These are phyloP conservation scores for Lactarius tabidus DNA, from an alignment of 768 basidiomycete species.

Conservation along the genomic window DNA sequence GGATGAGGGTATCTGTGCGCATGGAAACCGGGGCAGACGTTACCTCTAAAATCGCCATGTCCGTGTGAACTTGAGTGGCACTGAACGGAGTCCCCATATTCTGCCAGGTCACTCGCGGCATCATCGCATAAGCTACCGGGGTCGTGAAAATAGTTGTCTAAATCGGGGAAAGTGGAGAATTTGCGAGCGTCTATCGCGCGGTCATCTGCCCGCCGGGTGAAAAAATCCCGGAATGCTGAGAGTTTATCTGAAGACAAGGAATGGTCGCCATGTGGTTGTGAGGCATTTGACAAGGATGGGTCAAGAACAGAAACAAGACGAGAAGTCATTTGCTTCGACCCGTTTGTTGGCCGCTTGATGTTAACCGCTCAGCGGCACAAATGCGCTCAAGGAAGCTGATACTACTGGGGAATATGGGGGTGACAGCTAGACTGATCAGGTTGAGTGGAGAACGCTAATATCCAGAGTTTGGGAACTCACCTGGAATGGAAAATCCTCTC, in stretches of 20 bases:
- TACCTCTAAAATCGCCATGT: not conserved
- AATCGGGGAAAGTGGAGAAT: not conserved
- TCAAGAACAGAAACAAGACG: not conserved
- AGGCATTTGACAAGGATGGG: not conserved
- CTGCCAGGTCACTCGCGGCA: slow-evolving; percentile 18
- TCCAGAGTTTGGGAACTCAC: not conserved
- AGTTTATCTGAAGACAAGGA: slow-evolving; percentile 19
- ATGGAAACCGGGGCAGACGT: not conserved
- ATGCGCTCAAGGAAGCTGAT: not conserved
- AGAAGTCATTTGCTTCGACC: not conserved
- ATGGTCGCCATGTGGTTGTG: not conserved
- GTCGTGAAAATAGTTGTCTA: not conserved
- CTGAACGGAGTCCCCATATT: slow-evolving; percentile 14
- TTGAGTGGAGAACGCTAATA: not conserved
- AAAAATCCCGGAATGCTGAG: slow-evolving; percentile 12
- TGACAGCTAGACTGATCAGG: not conserved
- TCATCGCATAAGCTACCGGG: slow-evolving; percentile 3
- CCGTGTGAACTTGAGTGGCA: not conserved
- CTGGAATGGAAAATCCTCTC: slow-evolving; percentile 7
- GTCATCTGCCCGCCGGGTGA: slow-evolving; percentile 16
- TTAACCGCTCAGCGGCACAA: not conserved
- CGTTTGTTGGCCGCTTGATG: not conserved
- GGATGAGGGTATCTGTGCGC: not conserved
- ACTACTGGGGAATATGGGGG: not conserved
- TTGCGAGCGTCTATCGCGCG: slow-evolving; percentile 1